Base-by-base conservation (phyloP, 352 stramenopile genomes). In the Lagenidium giganteum region DNA sequence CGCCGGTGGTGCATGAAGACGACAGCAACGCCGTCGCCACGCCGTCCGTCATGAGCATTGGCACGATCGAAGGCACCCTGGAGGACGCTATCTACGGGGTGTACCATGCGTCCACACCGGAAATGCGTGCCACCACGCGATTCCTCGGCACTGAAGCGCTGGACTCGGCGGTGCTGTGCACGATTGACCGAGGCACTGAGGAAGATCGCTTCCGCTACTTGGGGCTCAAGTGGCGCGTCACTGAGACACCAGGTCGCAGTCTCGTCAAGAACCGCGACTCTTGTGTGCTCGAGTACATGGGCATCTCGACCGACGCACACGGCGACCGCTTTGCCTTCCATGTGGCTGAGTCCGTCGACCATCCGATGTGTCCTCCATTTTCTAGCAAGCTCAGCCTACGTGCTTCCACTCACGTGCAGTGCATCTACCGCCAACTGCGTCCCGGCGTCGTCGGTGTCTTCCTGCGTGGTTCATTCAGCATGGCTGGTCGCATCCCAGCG, bases 1-100 rank as follows among this genome's bases (percentile, higher is more conserved):
- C n/a, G n/a, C n/a, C n/a, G n/a, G n/a, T n/a, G n/a, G n/a, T n/a
- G n/a, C n/a, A n/a, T n/a, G n/a, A n/a, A n/a, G n/a, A n/a, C n/a
- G n/a, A n/a, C n/a, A n/a, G n/a, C n/a, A n/a, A n/a, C n/a, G n/a
- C n/a, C 35, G 20, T 21, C 31, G 25, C 24, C 16, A 11, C 43
- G 16, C 37, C 37, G 18, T 34, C 23, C 33, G 32, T 64, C n/a
- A 36, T 64, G 23, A 43, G 24, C 1, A 13, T 64, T 23, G 55
- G 55, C 39, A 50, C 45, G 33, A 52, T 64, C 24, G 44, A 59
- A 37, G 55, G 55, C 33, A 57, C 49, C 5, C 21, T 64, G 11
- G 55, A 64, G 28, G 55, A 64, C 33, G 54, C 54, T 17, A 49
- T 58, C 42, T 45, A 54, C 26, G 54, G 54, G 5, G 35, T 54